Conservation (phyloP, 768 basidiomycete species). For the Agrocybe praecox region DNA sequence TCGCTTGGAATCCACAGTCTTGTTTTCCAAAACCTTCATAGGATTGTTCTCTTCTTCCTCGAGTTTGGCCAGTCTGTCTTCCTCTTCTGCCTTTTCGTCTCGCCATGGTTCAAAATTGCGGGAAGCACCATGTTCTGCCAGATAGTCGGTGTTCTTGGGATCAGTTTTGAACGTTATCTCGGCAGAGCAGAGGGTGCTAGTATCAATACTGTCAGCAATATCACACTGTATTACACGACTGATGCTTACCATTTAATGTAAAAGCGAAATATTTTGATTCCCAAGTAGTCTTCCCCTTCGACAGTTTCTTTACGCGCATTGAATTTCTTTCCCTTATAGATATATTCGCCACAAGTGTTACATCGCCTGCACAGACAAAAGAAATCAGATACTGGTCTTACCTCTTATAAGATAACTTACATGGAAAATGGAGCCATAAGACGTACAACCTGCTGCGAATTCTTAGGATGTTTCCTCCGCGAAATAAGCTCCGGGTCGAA, state of each 20-base stretch:
- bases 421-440: conserved; percentile 99
- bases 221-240: conserved; percentile 2
- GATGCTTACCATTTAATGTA: conserved; percentile 83
- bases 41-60: conserved; percentile 96
- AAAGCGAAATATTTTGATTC: conserved; percentile 95
- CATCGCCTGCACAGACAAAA: conserved; percentile 61
- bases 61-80: conserved; percentile 81
- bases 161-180: conserved; percentile 99
- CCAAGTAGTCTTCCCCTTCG: conserved; percentile 95
- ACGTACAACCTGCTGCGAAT: conserved; percentile 96
- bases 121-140: conserved; percentile 94
- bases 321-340: conserved; percentile 99
- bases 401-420: conserved; percentile 41
- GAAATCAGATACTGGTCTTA: conserved; percentile 8
- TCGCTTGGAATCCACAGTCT: conserved; percentile 88
- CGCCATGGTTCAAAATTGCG: conserved; percentile 99
- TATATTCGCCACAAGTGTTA: conserved; percentile 97
- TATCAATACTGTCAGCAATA: conserved; percentile 11
- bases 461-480: conserved; percentile 86
- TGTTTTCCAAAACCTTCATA: conserved; percentile 95
- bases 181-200: conserved; percentile 92
- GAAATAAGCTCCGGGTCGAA: conserved; percentile 98
- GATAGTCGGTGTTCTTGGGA: conserved; percentile 94
- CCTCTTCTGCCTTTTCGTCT: conserved; percentile 75
- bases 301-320: conserved; percentile 99